Conservation (phyloP, 2,329 filamentous ascomycete species). For the Calonectria naviculata region DNA sequence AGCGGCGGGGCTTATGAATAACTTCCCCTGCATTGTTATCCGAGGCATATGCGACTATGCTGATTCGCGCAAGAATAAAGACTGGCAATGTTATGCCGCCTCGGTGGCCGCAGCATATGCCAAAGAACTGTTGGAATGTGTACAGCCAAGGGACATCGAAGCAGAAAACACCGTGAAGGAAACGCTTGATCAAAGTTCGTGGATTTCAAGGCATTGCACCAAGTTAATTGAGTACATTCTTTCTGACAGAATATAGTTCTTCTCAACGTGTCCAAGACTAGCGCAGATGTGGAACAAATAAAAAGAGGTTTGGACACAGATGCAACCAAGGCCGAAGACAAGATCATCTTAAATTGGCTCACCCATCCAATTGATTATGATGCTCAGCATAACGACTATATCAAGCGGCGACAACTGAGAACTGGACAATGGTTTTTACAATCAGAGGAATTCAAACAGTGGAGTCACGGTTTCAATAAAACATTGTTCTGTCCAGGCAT, state of each 20-base stretch:
- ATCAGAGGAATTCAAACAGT: neutral
- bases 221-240: no score
- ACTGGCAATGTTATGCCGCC: conserved; percentile 49
- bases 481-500: neutral
- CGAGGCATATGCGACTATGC: conserved; percentile 52
- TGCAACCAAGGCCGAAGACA: neutral
- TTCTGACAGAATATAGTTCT: no score
- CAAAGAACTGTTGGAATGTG: neutral
- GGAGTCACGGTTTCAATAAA: neutral
- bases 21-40: conserved; percentile 47
- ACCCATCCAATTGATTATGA: neutral
- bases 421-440: neutral
- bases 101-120: conserved; percentile 41
- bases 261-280: no score
- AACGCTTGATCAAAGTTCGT: neutral
- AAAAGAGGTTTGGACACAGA: neutral
- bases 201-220: no score
- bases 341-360: neutral
- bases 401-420: neutral
- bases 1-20: conserved; percentile 36
- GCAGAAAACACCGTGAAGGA: neutral
- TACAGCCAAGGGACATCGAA: neutral
- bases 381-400: neutral
- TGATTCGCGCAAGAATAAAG: conserved; percentile 43
- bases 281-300: no score